Evolutionary conservation across 768 basidiomycete genomes (phyloP).

Genomic region (Suillus americanus): DNA sequence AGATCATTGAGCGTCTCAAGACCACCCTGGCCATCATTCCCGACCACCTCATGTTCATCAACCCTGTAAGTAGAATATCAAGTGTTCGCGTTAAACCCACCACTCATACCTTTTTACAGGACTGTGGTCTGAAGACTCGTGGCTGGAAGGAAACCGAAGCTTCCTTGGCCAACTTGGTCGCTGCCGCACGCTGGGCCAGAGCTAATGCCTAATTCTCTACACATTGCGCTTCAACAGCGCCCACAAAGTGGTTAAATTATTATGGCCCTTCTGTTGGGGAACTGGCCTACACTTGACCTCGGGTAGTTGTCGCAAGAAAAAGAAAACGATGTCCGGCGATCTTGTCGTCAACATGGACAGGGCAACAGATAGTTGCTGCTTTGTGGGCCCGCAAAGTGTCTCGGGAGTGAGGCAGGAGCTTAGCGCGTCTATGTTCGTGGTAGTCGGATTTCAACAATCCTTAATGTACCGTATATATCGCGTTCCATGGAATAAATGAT

Average conservation of each 20-base stretch:
- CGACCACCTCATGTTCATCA: constrained; percentile 81
- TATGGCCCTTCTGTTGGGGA: constrained; percentile 27
- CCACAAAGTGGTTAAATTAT: constrained; percentile 67
- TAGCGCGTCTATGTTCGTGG: constrained; percentile 39
- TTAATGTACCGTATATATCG: constrained; percentile 29
- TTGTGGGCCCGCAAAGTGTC: constrained; percentile 25
- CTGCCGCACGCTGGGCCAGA: constrained; percentile 93
- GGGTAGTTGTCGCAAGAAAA: constrained; percentile 48
- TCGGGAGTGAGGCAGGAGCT: constrained; percentile 25
- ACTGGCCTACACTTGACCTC: constrained; percentile 47
- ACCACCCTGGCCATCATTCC: constrained; percentile 83
- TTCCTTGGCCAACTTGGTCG: constrained; percentile 82
- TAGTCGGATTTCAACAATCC: constrained; percentile 85
- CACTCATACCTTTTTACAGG: constrained; percentile 37
- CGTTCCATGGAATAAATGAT: constrained; percentile 10
- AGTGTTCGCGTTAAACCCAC: neutral
- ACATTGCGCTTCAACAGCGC: constrained; percentile 90
- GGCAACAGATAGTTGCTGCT: constrained; percentile 25
- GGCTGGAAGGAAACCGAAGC: constrained; percentile 98
- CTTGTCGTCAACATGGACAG: constrained; percentile 14
- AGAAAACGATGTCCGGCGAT: constrained; percentile 23
- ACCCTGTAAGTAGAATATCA: constrained; percentile 57
- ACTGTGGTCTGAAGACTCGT: constrained; percentile 98
- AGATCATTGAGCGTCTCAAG: constrained; percentile 91
- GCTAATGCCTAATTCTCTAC: constrained; percentile 59